Evolutionary conservation across 495 filamentous ascomycete genomes (phyloP).

Genomic region (Penicillium canescens): DNA sequence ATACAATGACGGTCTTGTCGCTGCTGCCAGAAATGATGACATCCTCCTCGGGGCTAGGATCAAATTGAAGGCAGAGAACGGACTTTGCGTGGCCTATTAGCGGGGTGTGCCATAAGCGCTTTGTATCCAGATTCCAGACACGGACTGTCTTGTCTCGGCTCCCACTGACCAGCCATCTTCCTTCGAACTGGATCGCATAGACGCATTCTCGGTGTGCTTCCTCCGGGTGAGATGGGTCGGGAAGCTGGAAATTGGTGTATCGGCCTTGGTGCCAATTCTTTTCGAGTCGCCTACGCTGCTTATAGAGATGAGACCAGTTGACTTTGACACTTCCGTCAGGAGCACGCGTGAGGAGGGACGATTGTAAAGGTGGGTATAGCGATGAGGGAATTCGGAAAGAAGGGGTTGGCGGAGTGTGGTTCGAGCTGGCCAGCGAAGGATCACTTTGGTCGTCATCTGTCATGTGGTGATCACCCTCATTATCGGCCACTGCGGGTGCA

Average conservation of each 20-base stretch:
- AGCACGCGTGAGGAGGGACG: slow-evolving; percentile 35
- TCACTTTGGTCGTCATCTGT: slow-evolving; percentile 35
- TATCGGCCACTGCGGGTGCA: slow-evolving; percentile 41
- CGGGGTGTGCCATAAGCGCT: slow-evolving; percentile 69
- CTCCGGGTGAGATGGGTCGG: slow-evolving; percentile 74
- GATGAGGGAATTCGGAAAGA: slow-evolving; percentile 11
- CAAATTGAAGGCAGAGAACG: slow-evolving; percentile 94
- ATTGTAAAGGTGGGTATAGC: slow-evolving; percentile 24
- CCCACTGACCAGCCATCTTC: slow-evolving; percentile 87
- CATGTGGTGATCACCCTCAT: slow-evolving; percentile 50
- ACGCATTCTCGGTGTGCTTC: slow-evolving; percentile 93
- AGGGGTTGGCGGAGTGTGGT: slow-evolving; percentile 6
- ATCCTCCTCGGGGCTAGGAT: slow-evolving; percentile 86
- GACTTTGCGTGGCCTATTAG: slow-evolving; percentile 78
- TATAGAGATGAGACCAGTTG: slow-evolving; percentile 74
- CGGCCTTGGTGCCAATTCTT: slow-evolving; percentile 86
- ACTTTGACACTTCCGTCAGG: slow-evolving; percentile 37
- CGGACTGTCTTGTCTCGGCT: slow-evolving; percentile 86
- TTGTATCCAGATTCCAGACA: slow-evolving; percentile 86
- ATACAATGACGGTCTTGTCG: slow-evolving; percentile 85
- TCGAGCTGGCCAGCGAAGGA: slow-evolving; percentile 7
- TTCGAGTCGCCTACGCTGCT: slow-evolving; percentile 80
- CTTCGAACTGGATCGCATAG: slow-evolving; percentile 87
- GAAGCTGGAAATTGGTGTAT: slow-evolving; percentile 84
- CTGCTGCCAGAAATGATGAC: slow-evolving; percentile 92